Percentiles rank a stretch among this genome's conserved stretches.
Evolutionary conservation across 2,329 filamentous ascomycete species (phyloP).

Genomic region (Diaporthe ampelina): DNA sequence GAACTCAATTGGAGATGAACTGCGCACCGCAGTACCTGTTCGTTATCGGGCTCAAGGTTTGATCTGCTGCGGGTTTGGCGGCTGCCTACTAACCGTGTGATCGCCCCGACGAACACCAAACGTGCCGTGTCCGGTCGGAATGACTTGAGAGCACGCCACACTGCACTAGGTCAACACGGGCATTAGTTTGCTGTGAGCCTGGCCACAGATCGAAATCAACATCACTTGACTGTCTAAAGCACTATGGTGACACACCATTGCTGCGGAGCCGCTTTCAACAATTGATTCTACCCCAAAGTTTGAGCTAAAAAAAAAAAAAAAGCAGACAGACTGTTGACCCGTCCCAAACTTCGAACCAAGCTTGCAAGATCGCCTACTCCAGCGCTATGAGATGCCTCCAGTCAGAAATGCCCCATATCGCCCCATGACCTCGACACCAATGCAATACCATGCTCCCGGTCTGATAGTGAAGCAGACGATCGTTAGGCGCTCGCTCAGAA

Average conservation of each 20-base stretch:
- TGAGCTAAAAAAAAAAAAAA: not conserved
- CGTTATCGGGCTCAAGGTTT: not conserved
- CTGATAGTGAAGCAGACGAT: not conserved
- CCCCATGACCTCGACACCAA: not conserved
- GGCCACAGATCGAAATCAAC: too few species aligned
- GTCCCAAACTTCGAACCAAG: conserved; percentile 2
- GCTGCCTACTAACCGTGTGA: not conserved
- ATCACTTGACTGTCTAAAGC: not conserved
- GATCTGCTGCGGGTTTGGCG: not conserved
- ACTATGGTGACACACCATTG: not conserved
- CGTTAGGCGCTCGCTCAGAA: not conserved
- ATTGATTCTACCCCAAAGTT: not conserved
- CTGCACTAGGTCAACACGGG: not conserved
- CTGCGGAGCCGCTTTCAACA: conserved; percentile 1
- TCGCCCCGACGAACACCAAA: not conserved
- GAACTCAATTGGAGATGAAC: conserved; percentile 1
- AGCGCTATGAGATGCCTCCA: conserved; percentile 35
- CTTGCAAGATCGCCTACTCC: conserved; percentile 27
- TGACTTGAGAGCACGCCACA: too few species aligned
- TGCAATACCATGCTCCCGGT: not conserved
- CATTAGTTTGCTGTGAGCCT: too few species aligned
- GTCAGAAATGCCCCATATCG: conserved; percentile 18
- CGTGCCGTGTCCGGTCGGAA: not conserved
- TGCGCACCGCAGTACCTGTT: not conserved
- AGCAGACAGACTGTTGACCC: not conserved